Evolutionary conservation across 2,329 filamentous ascomycete species (phyloP), one percentile per base, ranked within the genome.

Genomic region (Berkeleyomyces basicola): DNA sequence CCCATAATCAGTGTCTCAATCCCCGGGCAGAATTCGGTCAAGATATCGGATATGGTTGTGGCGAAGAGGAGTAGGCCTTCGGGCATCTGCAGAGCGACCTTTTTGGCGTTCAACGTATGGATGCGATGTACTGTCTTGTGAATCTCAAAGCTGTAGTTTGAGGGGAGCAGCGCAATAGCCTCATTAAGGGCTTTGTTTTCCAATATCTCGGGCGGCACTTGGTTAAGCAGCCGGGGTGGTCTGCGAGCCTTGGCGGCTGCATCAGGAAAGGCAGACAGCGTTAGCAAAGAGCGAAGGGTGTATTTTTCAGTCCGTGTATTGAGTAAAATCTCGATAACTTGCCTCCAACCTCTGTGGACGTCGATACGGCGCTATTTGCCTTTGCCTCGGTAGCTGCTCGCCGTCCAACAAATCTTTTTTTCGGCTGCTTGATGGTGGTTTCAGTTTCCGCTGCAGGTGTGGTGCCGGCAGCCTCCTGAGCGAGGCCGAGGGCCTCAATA

Each of bases 91-190:
- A 99, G 79, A 0, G 92, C 95, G 2, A 99, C 85, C 67, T 85
- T 87, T 71, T 85, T 92, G 1, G 91, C 85, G 7, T 82, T 84
- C 7, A 86, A 83, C 1, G 85, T 86, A 53, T 89, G 86, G 72
- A 99, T 91, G 58, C 92, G 85, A 74, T 97, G 90, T 69, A 99
- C 95, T 7, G 93, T 99, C 76, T 99, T 99, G 71, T 90, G 93
- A 63, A 99, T 90, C 76, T 99, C 93, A 72, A 99, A 99, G 69
- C 88, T 92, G 79, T 99, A 99, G 77, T 99, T 99, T n/a, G 83
- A 77, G 0, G 93, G 93, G 2, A 99, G 82, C 40, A 99, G 81
- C 4, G 84, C 79, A 64, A 97, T 90, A 3, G 93, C 93, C 53
- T 85, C 86, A 72, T 92, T 92, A 70, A 99, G 87, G 58, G 87